phyloP scores from a whole-genome alignment of 2,329 filamentous ascomycete species.

The Alternaria gaisen region DNA sequence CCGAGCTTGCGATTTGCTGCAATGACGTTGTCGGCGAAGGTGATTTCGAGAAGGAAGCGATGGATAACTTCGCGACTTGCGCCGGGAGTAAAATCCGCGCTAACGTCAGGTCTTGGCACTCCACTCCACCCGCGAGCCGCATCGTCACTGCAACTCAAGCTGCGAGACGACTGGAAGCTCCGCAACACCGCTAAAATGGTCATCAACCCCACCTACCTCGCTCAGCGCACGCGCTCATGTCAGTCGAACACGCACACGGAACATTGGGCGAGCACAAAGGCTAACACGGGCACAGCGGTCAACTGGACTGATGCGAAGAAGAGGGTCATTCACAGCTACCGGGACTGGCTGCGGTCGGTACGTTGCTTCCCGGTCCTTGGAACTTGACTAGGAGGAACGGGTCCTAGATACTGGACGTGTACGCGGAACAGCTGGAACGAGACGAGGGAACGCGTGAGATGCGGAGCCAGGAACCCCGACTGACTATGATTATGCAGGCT shows the following conservation, averaged over 20 bases:
- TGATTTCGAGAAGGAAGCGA: constrained; percentile 15
- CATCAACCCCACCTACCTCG: constrained; percentile 93
- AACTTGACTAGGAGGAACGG: background rate
- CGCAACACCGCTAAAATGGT: constrained; percentile 64
- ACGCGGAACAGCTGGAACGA: background rate
- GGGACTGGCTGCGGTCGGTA: constrained; percentile 96
- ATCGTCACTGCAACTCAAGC: constrained; percentile 43
- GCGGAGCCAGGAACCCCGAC: constrained; percentile 7
- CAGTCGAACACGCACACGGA: constrained; percentile 26
- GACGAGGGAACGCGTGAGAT: constrained; percentile 1
- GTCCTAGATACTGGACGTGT: background rate
- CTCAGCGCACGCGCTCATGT: constrained; percentile 64
- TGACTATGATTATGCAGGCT: constrained; percentile 65
- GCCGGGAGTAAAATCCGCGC: constrained; percentile 30
- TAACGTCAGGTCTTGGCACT: constrained; percentile 40
- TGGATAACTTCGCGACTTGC: constrained; percentile 27
- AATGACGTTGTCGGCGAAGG: background rate
- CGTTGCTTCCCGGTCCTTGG: constrained; percentile 52
- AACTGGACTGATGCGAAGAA: constrained; percentile 89
- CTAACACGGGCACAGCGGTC: constrained; percentile 67
- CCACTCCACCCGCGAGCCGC: constrained; percentile 40
- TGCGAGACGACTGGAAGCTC: constrained; percentile 32
- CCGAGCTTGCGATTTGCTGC: background rate
- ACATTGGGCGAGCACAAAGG: constrained; percentile 26
- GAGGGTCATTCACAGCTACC: constrained; percentile 87